phyloP scores from a whole-genome alignment of 768 basidiomycete species.

The Collybia sordida region DNA sequence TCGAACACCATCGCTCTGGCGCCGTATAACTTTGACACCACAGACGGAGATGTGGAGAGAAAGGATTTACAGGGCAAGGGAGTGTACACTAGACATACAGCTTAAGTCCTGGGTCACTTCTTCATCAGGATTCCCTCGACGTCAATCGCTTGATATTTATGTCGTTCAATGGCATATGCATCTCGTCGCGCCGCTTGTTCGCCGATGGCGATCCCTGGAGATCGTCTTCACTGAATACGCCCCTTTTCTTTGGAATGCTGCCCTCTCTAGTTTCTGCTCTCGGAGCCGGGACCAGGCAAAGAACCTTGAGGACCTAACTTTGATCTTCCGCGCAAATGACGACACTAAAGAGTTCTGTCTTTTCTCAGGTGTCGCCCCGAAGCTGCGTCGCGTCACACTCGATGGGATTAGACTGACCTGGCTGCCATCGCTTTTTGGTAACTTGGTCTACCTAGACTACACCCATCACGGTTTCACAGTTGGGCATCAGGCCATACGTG shows the following conservation, averaged over 20 bases:
- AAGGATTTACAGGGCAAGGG: constrained; percentile 57
- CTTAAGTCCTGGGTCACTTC: constrained; percentile 35
- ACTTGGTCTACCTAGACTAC: constrained; percentile 66
- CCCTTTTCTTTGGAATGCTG: constrained; percentile 69
- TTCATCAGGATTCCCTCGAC: constrained; percentile 22
- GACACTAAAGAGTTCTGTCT: constrained; percentile 66
- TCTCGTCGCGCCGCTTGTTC: constrained; percentile 48
- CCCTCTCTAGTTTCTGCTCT: constrained; percentile 54
- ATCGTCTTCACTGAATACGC: constrained; percentile 54
- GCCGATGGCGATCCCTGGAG: constrained; percentile 61
- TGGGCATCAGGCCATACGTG: constrained; percentile 54
- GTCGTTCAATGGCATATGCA: constrained; percentile 64
- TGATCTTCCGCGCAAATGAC: constrained; percentile 65
- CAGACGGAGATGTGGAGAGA: constrained; percentile 61
- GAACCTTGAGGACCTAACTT: constrained; percentile 51
- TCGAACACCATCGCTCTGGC: constrained; percentile 64
- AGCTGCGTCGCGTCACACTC: constrained; percentile 52
- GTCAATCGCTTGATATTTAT: constrained; percentile 39
- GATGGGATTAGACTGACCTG: constrained; percentile 65
- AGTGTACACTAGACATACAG: constrained; percentile 61
- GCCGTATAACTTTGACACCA: constrained; percentile 51
- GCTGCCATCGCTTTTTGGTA: constrained; percentile 60
- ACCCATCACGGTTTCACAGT: constrained; percentile 69
- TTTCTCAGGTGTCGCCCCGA: constrained; percentile 62
- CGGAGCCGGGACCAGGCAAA: constrained; percentile 34